Conservation (phyloP, 2,329 filamentous ascomycete species). For the Microcyclospora tardicrescens region DNA sequence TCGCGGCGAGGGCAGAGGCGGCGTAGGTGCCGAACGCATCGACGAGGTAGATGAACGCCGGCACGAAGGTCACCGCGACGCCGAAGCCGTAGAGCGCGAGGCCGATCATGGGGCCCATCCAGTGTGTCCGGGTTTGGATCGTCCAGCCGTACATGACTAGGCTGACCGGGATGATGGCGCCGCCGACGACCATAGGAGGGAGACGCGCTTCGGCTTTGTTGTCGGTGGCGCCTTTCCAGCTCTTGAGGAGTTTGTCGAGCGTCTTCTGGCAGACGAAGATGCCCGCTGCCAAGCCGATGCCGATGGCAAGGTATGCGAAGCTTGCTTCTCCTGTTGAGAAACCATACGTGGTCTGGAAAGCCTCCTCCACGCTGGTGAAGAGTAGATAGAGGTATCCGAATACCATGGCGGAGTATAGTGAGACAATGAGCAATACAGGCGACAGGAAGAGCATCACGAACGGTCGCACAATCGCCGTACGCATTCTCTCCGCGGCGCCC, state of each 20-base stretch:
- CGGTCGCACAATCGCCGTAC: slow-evolving; percentile 27
- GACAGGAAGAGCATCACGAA: slow-evolving; percentile 34
- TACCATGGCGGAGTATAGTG: slow-evolving; percentile 28
- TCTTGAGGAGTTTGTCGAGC: neutral
- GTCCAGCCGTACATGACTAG: slow-evolving; percentile 38
- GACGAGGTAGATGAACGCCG: slow-evolving; percentile 3
- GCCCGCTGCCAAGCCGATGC: neutral
- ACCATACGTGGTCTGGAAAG: slow-evolving; percentile 29
- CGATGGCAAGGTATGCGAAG: slow-evolving; percentile 34
- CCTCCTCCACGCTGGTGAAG: slow-evolving; percentile 32
- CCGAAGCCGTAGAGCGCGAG: slow-evolving; percentile 2
- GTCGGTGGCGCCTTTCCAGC: neutral
- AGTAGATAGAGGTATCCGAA: slow-evolving; percentile 37
- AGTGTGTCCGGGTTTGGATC: slow-evolving; percentile 11
- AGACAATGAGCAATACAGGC: slow-evolving; percentile 41
- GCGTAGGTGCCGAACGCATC: slow-evolving; percentile 6
- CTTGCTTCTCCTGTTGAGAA: slow-evolving; percentile 41
- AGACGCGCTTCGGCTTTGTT: slow-evolving; percentile 32
- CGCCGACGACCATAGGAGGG: slow-evolving; percentile 32
- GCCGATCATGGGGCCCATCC: slow-evolving; percentile 8
- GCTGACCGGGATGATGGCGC: slow-evolving; percentile 28
- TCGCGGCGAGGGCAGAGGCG: slow-evolving; percentile 3
- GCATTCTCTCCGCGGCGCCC: slow-evolving; percentile 27
- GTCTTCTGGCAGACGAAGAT: neutral
- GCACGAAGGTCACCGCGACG: slow-evolving; percentile 1